Conservation (phyloP, 1,139 yeast genomes). For the Candida buenavistaensis region DNA sequence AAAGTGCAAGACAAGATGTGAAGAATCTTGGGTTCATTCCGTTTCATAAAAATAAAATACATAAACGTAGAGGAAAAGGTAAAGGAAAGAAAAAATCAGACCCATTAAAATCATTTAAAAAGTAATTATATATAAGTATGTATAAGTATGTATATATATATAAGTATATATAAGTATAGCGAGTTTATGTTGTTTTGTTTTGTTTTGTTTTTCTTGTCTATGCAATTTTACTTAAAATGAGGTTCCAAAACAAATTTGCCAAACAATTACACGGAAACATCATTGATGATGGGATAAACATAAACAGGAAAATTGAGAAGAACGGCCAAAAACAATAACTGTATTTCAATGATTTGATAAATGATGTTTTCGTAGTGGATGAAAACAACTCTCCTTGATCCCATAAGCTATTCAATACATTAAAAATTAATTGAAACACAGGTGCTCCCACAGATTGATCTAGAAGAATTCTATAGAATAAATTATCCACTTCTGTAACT, state of each 20-base stretch:
- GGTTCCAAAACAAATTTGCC: conserved; percentile 57
- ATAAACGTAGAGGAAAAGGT: conserved; percentile 43
- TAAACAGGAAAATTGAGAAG: conserved; percentile 51
- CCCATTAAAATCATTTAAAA: conserved; percentile 60
- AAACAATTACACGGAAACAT: conserved; percentile 61
- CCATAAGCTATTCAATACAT: conserved; percentile 53
- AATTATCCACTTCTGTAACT: conserved; percentile 33
- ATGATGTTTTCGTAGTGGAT: conserved; percentile 30
- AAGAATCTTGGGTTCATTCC: conserved; percentile 76
- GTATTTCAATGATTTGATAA: conserved; percentile 48
- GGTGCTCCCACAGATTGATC: conserved; percentile 62
- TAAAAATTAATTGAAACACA: conserved; percentile 51
- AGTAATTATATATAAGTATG: conserved; percentile 4
- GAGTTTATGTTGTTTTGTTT: no score
- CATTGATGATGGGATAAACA: conserved; percentile 44
- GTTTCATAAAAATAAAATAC: conserved; percentile 58
- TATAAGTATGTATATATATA: conserved; percentile 1
- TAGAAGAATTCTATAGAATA: conserved; percentile 38
- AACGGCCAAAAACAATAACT: conserved; percentile 63
- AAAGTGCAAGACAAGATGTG: conserved; percentile 62
- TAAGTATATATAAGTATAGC: neutral
- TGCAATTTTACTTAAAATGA: conserved; percentile 43
- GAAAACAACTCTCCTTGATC: conserved; percentile 45
- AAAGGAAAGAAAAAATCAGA: conserved; percentile 51
- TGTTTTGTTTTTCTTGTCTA: no score